Base-by-base conservation (phyloP, 768 basidiomycete genomes). In the Gymnopilus junonius region DNA sequence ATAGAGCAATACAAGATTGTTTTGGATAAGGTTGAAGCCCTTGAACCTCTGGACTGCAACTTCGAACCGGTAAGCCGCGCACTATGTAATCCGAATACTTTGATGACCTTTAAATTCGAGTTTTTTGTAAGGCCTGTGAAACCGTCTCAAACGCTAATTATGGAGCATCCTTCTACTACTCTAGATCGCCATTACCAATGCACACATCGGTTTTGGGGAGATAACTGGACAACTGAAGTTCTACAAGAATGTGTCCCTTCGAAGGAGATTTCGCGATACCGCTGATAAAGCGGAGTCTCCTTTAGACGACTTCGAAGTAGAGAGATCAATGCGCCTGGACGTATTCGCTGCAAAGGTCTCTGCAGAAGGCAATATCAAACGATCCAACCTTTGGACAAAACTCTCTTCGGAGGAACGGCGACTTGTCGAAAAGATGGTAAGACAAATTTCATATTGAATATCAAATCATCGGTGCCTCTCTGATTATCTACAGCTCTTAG, bases 261-360 rank as follows among this genome's bases (percentile, higher is more conserved):
- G 58, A 88, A 92, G 71, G 86, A 83, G 45, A 86, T 82, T 95
- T n/a, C 85, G 94, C 1, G 93, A 95, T 70, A 91, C 92, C 0
- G 88, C 91, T 3, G 92, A 86, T 58, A 83, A 84, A 39, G 89
- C 90, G 2, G 91, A 94, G 70, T 82, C 84, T 17, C 78, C 85
- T 31, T 76, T 88, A 12, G 86, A 89, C 59, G 87, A 92, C 66
- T 94, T 86, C 66, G 79, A 79, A 21, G 91, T 94, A 57, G 91
- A 95, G 69, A 80, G 84, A 0, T 88, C 88, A 11, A 93, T 94
- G 91, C 87, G 93, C 10, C 72, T 89, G 50, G 94, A 96, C 70
- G 83, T 95, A 48, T 95, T 84, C 80, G 78, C 84, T 48, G 89
- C 89, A 45, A 91, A 92, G 73, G 76, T 83, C 4, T 81, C 83